Evolutionary conservation across 1,284 basidiomycete species (phyloP).

Genomic region (Paramarasmius palmivorus): DNA sequence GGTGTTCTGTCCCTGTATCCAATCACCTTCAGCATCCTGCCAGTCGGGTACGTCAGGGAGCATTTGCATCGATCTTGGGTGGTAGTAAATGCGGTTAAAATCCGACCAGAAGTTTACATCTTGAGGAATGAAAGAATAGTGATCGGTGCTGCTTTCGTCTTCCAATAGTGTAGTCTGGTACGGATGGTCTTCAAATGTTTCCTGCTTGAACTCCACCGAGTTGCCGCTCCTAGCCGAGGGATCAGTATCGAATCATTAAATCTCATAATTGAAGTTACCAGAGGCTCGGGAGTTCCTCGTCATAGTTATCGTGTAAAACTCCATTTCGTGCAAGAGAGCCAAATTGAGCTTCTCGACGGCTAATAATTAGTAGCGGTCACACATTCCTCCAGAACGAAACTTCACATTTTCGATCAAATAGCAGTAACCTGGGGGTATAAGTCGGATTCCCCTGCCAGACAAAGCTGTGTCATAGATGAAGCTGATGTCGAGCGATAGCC

Average conservation of each 20-base stretch:
- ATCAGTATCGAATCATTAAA: slow-evolving; percentile 5
- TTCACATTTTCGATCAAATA: slow-evolving; percentile 67
- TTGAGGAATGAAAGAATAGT: slow-evolving; percentile 12
- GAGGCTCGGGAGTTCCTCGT: slow-evolving; percentile 23
- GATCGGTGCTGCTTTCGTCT: slow-evolving; percentile 24
- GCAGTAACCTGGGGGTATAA: slow-evolving; percentile 61
- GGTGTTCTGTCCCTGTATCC: slow-evolving; percentile 50
- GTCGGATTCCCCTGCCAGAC: slow-evolving; percentile 50
- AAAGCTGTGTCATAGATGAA: slow-evolving; percentile 8
- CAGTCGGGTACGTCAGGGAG: slow-evolving; percentile 58
- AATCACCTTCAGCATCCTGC: slow-evolving; percentile 54
- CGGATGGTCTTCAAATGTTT: slow-evolving; percentile 47
- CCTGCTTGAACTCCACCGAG: slow-evolving; percentile 53
- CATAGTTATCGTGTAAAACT: slow-evolving; percentile 32
- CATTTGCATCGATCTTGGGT: slow-evolving; percentile 62
- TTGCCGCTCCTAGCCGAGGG: slow-evolving; percentile 46
- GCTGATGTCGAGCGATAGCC: not conserved
- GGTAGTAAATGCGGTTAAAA: slow-evolving; percentile 68
- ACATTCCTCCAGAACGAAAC: slow-evolving; percentile 14
- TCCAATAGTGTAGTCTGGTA: slow-evolving; percentile 56
- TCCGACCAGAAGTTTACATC: slow-evolving; percentile 78
- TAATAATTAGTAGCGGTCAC: not conserved
- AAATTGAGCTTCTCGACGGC: slow-evolving; percentile 52
- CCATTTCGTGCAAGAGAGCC: slow-evolving; percentile 53
- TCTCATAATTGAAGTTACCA: slow-evolving; percentile 29